phyloP scores from a whole-genome alignment of 768 basidiomycete species.

The Termitomyces sp. region DNA sequence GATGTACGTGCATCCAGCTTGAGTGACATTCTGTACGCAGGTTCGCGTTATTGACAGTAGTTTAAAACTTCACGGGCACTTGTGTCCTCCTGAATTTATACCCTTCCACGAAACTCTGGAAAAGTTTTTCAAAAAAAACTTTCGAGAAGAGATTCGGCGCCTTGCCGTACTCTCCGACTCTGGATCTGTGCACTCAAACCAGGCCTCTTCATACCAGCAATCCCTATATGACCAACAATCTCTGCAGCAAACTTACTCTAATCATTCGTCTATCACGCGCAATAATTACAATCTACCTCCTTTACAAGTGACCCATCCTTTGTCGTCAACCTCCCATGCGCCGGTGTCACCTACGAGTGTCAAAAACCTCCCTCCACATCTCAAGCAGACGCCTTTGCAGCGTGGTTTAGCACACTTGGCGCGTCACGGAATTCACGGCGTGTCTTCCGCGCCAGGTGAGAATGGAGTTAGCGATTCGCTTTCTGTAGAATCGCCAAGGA shows the following conservation, averaged over 20 bases:
- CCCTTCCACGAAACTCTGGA: slow-evolving; percentile 89
- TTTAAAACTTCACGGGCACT: slow-evolving; percentile 72
- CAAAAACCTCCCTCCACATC: slow-evolving; percentile 18
- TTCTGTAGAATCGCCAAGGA: slow-evolving; percentile 63
- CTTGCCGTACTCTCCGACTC: slow-evolving; percentile 53
- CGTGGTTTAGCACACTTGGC: slow-evolving; percentile 77
- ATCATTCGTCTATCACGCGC: slow-evolving; percentile 34
- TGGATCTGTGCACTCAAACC: slow-evolving; percentile 30
- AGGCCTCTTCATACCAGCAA: slow-evolving; percentile 36
- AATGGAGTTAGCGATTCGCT: slow-evolving; percentile 50
- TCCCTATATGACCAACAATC: slow-evolving; percentile 48
- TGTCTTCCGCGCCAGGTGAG: slow-evolving; percentile 74
- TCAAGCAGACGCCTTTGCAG: slow-evolving; percentile 71
- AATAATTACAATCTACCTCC: slow-evolving; percentile 45
- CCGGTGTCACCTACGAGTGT: slow-evolving; percentile 29
- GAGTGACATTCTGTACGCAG: slow-evolving; percentile 25
- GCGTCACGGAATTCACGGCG: slow-evolving; percentile 77
- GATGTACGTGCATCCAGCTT: background rate
- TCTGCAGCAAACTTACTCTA: slow-evolving; percentile 39
- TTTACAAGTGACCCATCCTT: slow-evolving; percentile 44
- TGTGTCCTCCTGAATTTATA: slow-evolving; percentile 86
- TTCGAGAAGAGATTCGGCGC: slow-evolving; percentile 74
- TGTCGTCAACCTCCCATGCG: slow-evolving; percentile 40
- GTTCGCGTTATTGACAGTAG: slow-evolving; percentile 80
- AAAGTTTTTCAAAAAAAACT: slow-evolving; percentile 81